Base-by-base conservation (phyloP, 148 eudicot genomes). In the Simmondsia chinensis region DNA sequence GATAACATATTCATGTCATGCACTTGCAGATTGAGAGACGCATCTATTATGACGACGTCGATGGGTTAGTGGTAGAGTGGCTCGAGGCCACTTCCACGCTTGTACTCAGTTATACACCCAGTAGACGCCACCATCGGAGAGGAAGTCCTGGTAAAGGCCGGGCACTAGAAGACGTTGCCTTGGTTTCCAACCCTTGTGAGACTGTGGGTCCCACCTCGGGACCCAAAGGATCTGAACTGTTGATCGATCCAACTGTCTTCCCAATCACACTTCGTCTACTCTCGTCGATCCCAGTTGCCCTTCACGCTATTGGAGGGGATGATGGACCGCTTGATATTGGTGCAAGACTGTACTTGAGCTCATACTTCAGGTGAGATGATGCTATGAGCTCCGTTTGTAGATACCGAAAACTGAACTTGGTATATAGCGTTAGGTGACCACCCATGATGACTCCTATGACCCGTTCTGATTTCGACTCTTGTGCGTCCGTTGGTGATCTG, bases 241-340 rank as follows among this genome's bases (percentile, higher is more conserved):
- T 55, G 60, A 57, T 62, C 9, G 73, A 63, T 20, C 94, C 97
- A 9, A 57, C 66, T 35, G 71, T 68, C 20, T 79, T 85, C 37
- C 97, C 97, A 6, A 69, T 85, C 39, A 74, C 80, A 7, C 18
- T 82, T 28, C 77, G 52, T 23, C 72, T 70, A 18, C 71, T 82
- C 21, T 79, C 94, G 6, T 78, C 82, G n/a, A 63, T 85, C 21
- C 82, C 97, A 18, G 81, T 89, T 20, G 88, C 80, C 2, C 79
- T 89, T 41, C 77, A 76, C 56, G 88, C 95, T 25, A 39, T 85
- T 46, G 97, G 95, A 6, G 97, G 95, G 43, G 94, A 82, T 27
- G 76, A 79, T 50, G 94, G 94, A 5, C 82, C 97, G 8, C 64
- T 76, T 46, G 97, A 85, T 67, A 74, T 89, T 46, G 83, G 50